phyloP scores from a whole-genome alignment of 2,329 filamentous ascomycete genomes.

The Dactylellina cionopaga region DNA sequence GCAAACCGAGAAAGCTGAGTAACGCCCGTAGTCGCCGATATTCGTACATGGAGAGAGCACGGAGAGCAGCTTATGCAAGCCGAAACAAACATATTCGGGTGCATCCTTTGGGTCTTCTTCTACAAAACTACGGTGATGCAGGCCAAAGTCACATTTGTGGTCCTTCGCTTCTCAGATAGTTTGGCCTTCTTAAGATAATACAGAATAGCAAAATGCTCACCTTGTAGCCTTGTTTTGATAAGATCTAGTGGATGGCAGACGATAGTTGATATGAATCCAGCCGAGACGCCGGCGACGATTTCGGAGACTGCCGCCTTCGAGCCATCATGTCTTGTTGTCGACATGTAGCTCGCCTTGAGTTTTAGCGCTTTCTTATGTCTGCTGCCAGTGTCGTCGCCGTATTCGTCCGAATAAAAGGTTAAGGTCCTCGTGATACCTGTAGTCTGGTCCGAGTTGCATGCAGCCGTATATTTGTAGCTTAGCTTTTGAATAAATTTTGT shows the following conservation, averaged over 20 bases:
- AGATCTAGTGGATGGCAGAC: conserved; percentile 92
- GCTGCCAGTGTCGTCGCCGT: not conserved
- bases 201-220: conserved; percentile 64
- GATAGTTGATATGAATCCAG: conserved; percentile 85
- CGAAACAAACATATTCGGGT: not conserved
- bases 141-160: too few relatives aligned
- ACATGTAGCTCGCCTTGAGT: conserved; percentile 23
- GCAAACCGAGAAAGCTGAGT: not conserved
- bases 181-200: not conserved
- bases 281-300: conserved; percentile 86
- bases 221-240: conserved; percentile 94
- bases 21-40: conserved; percentile 59
- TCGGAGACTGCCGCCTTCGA: conserved; percentile 83
- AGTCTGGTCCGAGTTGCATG: not conserved
- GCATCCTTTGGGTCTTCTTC: too few relatives aligned
- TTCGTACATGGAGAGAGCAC: conserved; percentile 64
- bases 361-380: not conserved
- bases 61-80: conserved; percentile 38
- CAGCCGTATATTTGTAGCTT: too few relatives aligned
- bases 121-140: too few relatives aligned
- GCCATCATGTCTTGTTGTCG: conserved; percentile 61
- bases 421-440: not conserved
- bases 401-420: not conserved
- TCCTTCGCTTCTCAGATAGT: too few relatives aligned
- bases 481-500: conserved; percentile 21